phyloP scores from a whole-genome alignment of 768 basidiomycete genomes.

The Guyanaporus albipodus region DNA sequence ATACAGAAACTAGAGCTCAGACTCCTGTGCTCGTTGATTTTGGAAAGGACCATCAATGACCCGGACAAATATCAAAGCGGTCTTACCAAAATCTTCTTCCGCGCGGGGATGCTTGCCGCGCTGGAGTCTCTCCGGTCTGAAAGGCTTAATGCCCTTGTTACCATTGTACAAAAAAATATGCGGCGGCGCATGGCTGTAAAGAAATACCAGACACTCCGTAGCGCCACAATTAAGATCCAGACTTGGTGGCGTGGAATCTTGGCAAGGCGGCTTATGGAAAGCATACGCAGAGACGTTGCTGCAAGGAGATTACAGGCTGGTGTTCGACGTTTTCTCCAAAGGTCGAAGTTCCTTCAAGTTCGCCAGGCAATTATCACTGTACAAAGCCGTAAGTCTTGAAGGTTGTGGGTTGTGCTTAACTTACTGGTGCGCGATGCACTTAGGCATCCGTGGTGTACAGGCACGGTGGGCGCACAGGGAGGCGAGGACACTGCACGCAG shows the following conservation, averaged over 20 bases:
- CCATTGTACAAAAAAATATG: slow-evolving; percentile 97
- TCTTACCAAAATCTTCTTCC: slow-evolving; percentile 97
- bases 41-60: slow-evolving; percentile 85
- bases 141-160: slow-evolving; percentile 85
- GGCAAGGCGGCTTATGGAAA: slow-evolving; percentile 67
- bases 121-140: slow-evolving; percentile 88
- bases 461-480: slow-evolving; percentile 59
- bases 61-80: slow-evolving; percentile 97
- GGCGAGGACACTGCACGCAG: slow-evolving; percentile 55
- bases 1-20: slow-evolving; percentile 78
- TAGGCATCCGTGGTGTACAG: slow-evolving; percentile 74
- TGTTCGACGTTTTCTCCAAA: slow-evolving; percentile 67
- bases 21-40: slow-evolving; percentile 76
- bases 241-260: slow-evolving; percentile 91
- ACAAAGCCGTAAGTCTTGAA: slow-evolving; percentile 72
- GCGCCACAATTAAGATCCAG: slow-evolving; percentile 80
- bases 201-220: slow-evolving; percentile 66
- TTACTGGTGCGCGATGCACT: slow-evolving; percentile 6
- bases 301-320: slow-evolving; percentile 74
- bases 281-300: slow-evolving; percentile 67
- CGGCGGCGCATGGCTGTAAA: slow-evolving; percentile 80
- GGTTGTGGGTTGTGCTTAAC: neutral
- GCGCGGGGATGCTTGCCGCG: slow-evolving; percentile 97
- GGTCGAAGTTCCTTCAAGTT: slow-evolving; percentile 63
- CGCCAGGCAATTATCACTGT: slow-evolving; percentile 62